A percentile compares a stretch with the other conserved stretches of the same genome.
Evolutionary conservation across 345 rosid species (phyloP).

Genomic region (Hibiscus syriacus): DNA sequence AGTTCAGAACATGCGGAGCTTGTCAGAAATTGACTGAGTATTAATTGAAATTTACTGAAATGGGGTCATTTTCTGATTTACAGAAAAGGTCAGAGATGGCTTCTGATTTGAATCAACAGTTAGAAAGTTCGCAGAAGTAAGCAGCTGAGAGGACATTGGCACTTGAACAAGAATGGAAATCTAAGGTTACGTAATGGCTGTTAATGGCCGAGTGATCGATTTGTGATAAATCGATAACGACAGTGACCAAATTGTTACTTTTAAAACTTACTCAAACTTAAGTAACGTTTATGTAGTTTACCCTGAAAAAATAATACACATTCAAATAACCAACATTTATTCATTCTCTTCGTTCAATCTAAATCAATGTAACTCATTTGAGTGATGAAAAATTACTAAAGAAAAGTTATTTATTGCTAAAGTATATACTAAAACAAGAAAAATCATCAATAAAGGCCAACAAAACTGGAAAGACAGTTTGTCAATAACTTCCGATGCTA

Average conservation of each 20-base stretch:
- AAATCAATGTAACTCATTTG: too few relatives aligned
- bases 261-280: too few relatives aligned
- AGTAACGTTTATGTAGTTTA: too few relatives aligned
- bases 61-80: conserved; percentile 49
- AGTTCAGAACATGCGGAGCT: conserved; percentile 45
- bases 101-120: conserved; percentile 33
- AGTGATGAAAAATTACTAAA: too few relatives aligned
- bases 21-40: conserved; percentile 31
- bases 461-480: not conserved
- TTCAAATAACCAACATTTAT: too few relatives aligned
- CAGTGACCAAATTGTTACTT: conserved; percentile 26
- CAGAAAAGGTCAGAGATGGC: conserved; percentile 37
- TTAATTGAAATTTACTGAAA: conserved; percentile 31
- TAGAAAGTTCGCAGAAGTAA: conserved; percentile 49
- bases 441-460: not conserved
- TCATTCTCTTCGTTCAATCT: too few relatives aligned
- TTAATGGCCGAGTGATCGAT: too few relatives aligned
- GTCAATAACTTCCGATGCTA: not conserved
- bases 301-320: too few relatives aligned
- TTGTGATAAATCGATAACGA: too few relatives aligned
- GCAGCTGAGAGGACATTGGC: conserved; percentile 37
- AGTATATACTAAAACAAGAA: too few relatives aligned
- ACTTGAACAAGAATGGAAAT: conserved; percentile 47
- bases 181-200: conserved; percentile 30
- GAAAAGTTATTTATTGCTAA: too few relatives aligned